Evolutionary conservation across 2,329 filamentous ascomycete genomes (phyloP).

Genomic region (Didymosphaeria variabile): DNA sequence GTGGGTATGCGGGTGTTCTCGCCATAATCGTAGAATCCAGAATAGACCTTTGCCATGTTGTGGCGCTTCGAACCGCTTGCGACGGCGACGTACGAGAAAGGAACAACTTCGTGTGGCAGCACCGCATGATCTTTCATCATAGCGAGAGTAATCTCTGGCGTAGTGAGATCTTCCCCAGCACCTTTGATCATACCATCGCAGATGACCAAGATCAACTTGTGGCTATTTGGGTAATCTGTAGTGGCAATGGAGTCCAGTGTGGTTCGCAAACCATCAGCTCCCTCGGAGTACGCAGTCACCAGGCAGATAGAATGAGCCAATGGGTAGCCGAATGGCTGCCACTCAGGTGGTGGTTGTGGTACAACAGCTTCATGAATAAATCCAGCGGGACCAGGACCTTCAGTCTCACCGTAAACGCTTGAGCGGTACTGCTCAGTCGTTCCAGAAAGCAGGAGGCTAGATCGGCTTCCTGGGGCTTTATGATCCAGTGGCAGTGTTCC

Average conservation of each 20-base stretch:
- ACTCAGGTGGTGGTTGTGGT: slow-evolving; percentile 94
- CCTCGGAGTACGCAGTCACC: slow-evolving; percentile 97
- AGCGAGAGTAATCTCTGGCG: slow-evolving; percentile 85
- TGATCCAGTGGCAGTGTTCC: slow-evolving; percentile 61
- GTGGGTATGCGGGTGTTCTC: slow-evolving; percentile 77
- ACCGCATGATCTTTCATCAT: slow-evolving; percentile 96
- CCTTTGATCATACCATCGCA: slow-evolving; percentile 99
- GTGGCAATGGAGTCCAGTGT: slow-evolving; percentile 96
- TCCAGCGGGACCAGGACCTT: slow-evolving; percentile 84
- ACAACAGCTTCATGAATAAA: slow-evolving; percentile 97
- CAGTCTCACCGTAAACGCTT: slow-evolving; percentile 65
- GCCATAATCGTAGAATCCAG: slow-evolving; percentile 98
- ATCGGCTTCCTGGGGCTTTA: slow-evolving; percentile 45
- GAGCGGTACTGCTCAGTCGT: slow-evolving; percentile 60
- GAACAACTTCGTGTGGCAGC: slow-evolving; percentile 80
- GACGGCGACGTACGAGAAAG: slow-evolving; percentile 96
- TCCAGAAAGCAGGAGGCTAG: slow-evolving; percentile 55
- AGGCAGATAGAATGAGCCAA: slow-evolving; percentile 92
- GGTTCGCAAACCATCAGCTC: slow-evolving; percentile 88
- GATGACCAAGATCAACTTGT: slow-evolving; percentile 95
- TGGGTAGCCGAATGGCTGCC: slow-evolving; percentile 96
- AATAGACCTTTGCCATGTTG: slow-evolving; percentile 99
- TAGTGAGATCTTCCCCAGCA: slow-evolving; percentile 84
- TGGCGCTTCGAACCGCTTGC: slow-evolving; percentile 95
- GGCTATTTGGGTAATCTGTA: slow-evolving; percentile 98